Evolutionary conservation across 805 yeast genomes (phyloP).

Genomic region (Helenozyma rhizophorensis): DNA sequence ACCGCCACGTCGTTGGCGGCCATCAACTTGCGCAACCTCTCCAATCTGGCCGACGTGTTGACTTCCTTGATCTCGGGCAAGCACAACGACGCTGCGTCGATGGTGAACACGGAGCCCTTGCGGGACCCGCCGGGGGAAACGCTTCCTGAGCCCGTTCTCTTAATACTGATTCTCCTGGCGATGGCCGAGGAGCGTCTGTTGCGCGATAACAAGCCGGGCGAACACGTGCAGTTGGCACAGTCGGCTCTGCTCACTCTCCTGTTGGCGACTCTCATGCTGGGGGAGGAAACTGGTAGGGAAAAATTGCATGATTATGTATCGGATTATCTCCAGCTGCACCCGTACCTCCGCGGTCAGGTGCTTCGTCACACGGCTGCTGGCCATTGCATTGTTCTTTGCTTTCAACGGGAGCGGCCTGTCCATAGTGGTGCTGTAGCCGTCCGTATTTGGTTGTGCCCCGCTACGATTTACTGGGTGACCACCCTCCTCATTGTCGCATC

Average conservation of each 20-base stretch:
- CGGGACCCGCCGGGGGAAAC: conserved; percentile 28
- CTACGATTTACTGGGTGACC: too few relatives aligned
- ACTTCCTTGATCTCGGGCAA: conserved; percentile 42
- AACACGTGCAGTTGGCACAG: conserved; percentile 77
- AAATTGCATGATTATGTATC: conserved; percentile 1
- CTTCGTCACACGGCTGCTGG: too few relatives aligned
- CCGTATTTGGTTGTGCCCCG: too few relatives aligned
- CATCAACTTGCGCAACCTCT: conserved; percentile 59
- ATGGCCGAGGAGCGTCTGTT: conserved; percentile 55
- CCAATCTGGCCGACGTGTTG: conserved; percentile 51
- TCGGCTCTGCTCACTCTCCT: conserved; percentile 36
- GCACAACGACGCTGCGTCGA: conserved; percentile 39
- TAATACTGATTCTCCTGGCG: conserved; percentile 34
- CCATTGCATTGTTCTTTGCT: too few relatives aligned
- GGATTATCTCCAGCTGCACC: too few relatives aligned
- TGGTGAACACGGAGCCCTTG: conserved; percentile 43
- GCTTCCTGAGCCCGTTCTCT: conserved; percentile 9
- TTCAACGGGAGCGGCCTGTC: too few relatives aligned
- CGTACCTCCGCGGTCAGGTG: conserved; percentile 3
- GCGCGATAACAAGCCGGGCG: conserved; percentile 75
- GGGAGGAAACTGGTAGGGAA: not conserved
- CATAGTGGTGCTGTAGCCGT: too few relatives aligned
- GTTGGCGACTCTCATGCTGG: conserved; percentile 11
- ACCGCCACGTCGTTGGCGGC: conserved; percentile 58
- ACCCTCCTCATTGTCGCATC: too few relatives aligned